Conservation (phyloP, 306 rosid species). For the Glycine soja region DNA sequence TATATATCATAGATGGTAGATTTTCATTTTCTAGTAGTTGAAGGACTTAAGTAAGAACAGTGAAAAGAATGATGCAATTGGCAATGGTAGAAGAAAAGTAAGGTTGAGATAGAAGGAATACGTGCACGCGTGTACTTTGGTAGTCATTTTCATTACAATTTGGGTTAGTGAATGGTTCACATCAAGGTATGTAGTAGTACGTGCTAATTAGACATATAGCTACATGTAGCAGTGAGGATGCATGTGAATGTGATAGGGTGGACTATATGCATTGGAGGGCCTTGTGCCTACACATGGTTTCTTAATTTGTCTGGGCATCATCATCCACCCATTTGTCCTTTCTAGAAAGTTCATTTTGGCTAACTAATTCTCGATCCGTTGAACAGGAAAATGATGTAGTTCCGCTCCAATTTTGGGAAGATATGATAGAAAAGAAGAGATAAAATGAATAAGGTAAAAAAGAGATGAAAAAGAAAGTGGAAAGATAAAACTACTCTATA, state of each 20-base stretch:
- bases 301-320: slow-evolving; percentile 3
- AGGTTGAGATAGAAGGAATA: not conserved
- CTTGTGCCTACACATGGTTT: slow-evolving; percentile 5
- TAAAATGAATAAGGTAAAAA: no score
- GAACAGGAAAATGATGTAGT: not conserved
- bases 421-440: no score
- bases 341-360: not conserved
- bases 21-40: not conserved
- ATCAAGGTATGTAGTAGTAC: not conserved
- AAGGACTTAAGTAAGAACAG: not conserved
- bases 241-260: not conserved
- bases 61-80: not conserved
- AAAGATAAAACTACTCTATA: no score
- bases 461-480: no score
- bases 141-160: slow-evolving; percentile 9
- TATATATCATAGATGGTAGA: not conserved
- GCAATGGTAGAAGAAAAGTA: not conserved
- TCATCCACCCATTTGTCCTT: not conserved
- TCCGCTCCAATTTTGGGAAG: no score
- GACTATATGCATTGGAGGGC: not conserved
- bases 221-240: not conserved
- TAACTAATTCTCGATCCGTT: not conserved
- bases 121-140: not conserved
- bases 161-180: slow-evolving; percentile 21
- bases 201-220: not conserved